These are phyloP conservation scores for Fusarium subtropicale DNA, from an alignment of 2,329 filamentous ascomycete genomes.

Conservation along the genomic window DNA sequence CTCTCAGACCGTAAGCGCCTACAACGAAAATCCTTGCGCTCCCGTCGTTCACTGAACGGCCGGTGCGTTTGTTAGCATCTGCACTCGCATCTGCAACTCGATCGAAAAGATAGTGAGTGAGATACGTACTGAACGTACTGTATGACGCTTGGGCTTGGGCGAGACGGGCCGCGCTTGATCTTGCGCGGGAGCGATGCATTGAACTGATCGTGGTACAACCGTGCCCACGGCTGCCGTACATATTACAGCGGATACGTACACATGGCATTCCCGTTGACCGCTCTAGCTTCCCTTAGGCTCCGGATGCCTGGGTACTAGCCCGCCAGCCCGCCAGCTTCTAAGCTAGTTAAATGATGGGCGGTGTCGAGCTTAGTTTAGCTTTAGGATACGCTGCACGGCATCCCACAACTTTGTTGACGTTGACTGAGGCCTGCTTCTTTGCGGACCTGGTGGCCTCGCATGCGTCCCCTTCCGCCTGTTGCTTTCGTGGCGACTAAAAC, in stretches of 20 bases:
- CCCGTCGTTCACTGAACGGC: slow-evolving; percentile 28
- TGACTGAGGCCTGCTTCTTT: slow-evolving; percentile 39
- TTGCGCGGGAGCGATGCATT: slow-evolving; percentile 38
- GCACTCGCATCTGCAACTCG: slow-evolving; percentile 24
- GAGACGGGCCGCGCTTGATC: slow-evolving; percentile 32
- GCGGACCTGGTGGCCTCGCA: slow-evolving; percentile 38
- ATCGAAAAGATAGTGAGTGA: slow-evolving; percentile 20
- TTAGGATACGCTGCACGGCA: slow-evolving; percentile 35
- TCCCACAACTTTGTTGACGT: slow-evolving; percentile 33
- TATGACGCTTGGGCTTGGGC: slow-evolving; percentile 37
- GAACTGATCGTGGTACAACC: slow-evolving; percentile 33
- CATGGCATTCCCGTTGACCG: slow-evolving; percentile 46
- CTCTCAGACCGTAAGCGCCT: slow-evolving; percentile 36
- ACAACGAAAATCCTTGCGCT: slow-evolving; percentile 33
- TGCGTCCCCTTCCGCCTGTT: slow-evolving; percentile 14
- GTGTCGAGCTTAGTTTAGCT: slow-evolving; percentile 44
- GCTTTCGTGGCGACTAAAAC: slow-evolving; percentile 2
- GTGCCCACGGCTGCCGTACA: slow-evolving; percentile 32
- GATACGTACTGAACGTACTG: slow-evolving; percentile 28
- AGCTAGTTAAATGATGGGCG: slow-evolving; percentile 43
- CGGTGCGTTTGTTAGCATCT: slow-evolving; percentile 36
- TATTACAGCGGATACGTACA: slow-evolving; percentile 27
- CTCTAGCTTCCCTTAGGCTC: slow-evolving; percentile 41
- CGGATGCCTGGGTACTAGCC: slow-evolving; percentile 43
- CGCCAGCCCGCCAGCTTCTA: slow-evolving; percentile 41